These are phyloP conservation scores for Hypoxylon sp. DNA, from an alignment of 2,329 filamentous ascomycete species.

Conservation along the genomic window DNA sequence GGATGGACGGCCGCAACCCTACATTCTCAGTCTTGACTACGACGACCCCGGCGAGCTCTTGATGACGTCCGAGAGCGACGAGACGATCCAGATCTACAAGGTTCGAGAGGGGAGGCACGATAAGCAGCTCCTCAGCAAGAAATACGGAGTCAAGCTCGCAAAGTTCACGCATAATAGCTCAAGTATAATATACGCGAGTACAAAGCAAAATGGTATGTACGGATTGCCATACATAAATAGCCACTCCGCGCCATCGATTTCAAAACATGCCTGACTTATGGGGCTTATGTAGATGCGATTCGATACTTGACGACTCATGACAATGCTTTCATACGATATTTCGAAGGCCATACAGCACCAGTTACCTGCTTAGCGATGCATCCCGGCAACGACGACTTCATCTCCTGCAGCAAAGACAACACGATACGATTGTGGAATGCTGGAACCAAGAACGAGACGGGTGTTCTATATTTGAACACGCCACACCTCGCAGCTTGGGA, in stretches of 20 bases:
- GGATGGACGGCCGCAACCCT: conserved; percentile 68
- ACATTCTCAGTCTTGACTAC: conserved; percentile 93
- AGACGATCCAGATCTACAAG: conserved; percentile 96
- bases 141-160: conserved; percentile 95
- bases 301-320: conserved; percentile 93
- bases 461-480: conserved; percentile 82
- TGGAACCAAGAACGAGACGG: conserved; percentile 82
- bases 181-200: conserved; percentile 95
- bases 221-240: conserved; percentile 31
- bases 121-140: conserved; percentile 93
- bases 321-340: conserved; percentile 97
- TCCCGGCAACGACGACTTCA: conserved; percentile 89
- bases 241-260: neutral
- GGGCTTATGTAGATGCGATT: conserved; percentile 74
- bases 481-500: conserved; percentile 92
- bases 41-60: conserved; percentile 94
- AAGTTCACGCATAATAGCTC: conserved; percentile 94
- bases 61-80: conserved; percentile 92
- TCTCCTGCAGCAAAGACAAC: conserved; percentile 92
- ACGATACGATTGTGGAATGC: conserved; percentile 94
- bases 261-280: conserved; percentile 15
- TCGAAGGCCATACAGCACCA: conserved; percentile 86
- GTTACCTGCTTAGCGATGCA: conserved; percentile 90
- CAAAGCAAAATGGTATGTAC: conserved; percentile 89
- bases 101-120: conserved; percentile 90